phyloP scores from a whole-genome alignment of 768 basidiomycete species.

The Collybia nuda region DNA sequence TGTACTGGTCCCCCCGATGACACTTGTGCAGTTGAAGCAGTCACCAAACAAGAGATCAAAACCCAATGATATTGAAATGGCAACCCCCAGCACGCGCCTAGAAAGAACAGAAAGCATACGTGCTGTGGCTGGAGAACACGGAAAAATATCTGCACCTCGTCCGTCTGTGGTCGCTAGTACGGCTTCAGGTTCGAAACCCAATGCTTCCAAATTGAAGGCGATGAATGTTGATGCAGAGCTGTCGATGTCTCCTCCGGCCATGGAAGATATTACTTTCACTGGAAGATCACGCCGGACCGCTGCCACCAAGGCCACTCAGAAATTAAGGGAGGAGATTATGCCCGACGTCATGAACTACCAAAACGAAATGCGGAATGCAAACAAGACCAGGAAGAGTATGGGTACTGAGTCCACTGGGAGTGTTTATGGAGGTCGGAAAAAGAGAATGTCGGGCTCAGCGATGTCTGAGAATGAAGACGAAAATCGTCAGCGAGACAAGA shows the following conservation, averaged over 20 bases:
- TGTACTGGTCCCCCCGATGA: conserved; percentile 15
- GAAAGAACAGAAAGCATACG: conserved; percentile 25
- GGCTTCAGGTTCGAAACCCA: background rate
- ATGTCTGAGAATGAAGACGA: background rate
- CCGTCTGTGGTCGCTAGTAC: conserved; percentile 3
- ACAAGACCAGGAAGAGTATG: conserved; percentile 32
- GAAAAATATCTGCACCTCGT: conserved; percentile 10
- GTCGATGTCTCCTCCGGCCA: conserved; percentile 12
- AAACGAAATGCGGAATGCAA: conserved; percentile 56
- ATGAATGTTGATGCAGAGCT: conserved; percentile 4
- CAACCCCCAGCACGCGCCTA: background rate
- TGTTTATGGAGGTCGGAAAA: conserved; percentile 15
- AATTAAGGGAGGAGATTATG: conserved; percentile 68
- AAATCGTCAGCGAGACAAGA: conserved; percentile 6
- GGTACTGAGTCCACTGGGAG: conserved; percentile 5
- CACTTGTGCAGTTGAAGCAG: conserved; percentile 7
- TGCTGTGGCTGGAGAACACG: conserved; percentile 22
- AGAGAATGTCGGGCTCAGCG: conserved; percentile 15
- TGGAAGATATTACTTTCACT: conserved; percentile 10
- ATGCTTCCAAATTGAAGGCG: conserved; percentile 5
- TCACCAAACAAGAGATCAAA: conserved; percentile 1
- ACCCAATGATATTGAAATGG: background rate
- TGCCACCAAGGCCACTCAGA: conserved; percentile 45
- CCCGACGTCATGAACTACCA: conserved; percentile 74
- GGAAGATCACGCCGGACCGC: conserved; percentile 35